Percentiles rank a stretch among this genome's conserved stretches.
Conservation (phyloP, 345 rosid species). For the Hirschfeldia incana region DNA sequence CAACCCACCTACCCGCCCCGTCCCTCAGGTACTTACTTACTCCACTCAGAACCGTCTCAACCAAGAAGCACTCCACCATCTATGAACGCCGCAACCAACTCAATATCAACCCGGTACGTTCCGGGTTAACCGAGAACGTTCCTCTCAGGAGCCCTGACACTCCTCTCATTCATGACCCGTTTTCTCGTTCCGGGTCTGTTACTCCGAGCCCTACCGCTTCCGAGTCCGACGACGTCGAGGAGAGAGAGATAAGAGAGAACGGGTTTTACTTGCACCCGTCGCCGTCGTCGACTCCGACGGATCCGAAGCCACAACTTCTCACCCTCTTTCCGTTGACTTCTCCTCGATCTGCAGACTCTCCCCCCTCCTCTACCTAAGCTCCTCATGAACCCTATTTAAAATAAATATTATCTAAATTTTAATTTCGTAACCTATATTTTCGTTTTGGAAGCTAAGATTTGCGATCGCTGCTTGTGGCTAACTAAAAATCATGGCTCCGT, state of each 20-base stretch:
- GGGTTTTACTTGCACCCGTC: constrained; percentile 78
- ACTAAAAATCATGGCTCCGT: neutral
- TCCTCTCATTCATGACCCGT: constrained; percentile 72
- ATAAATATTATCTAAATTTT: neutral
- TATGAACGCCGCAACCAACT: constrained; percentile 76
- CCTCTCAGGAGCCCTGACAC: constrained; percentile 85
- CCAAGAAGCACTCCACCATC: constrained; percentile 54
- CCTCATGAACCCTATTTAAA: constrained; percentile 13
- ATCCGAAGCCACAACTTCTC: constrained; percentile 65
- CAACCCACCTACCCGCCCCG: constrained; percentile 30
- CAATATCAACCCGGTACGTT: constrained; percentile 66
- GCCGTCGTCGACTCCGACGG: constrained; percentile 65
- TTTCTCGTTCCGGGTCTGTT: constrained; percentile 49
- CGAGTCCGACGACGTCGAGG: constrained; percentile 50
- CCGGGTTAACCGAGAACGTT: constrained; percentile 65
- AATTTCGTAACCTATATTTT: neutral
- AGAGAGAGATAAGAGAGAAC: constrained; percentile 69
- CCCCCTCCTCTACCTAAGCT: constrained; percentile 23
- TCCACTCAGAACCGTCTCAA: constrained; percentile 61
- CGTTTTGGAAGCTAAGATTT: neutral
- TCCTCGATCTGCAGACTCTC: constrained; percentile 25
- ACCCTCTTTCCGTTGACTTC: constrained; percentile 77
- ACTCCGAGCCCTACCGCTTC: neutral
- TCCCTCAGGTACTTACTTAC: constrained; percentile 54
- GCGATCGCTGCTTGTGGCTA: neutral